Percentiles rank a stretch among this genome's conserved stretches.
Evolutionary conservation across 2,329 filamentous ascomycete species (phyloP).

Genomic region (Lecanicillium sp.): DNA sequence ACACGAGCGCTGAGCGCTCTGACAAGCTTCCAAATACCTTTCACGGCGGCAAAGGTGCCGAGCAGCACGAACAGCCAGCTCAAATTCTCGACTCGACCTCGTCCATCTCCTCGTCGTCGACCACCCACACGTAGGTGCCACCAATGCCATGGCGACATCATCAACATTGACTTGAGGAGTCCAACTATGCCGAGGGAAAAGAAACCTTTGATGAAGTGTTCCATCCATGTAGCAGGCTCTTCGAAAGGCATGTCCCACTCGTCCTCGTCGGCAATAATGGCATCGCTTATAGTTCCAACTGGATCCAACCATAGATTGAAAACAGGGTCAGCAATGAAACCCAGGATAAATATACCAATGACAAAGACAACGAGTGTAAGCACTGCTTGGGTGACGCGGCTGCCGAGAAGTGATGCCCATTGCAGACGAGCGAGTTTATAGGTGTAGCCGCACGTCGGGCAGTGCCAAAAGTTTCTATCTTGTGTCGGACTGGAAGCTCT

Average conservation of each 20-base stretch:
- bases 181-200: conserved; percentile 84
- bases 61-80: conserved; percentile 73
- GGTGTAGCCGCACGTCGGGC: conserved; percentile 77
- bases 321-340: conserved; percentile 88
- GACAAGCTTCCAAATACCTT: conserved; percentile 78
- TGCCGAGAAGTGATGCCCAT: conserved; percentile 64
- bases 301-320: conserved; percentile 84
- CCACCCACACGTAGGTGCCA: conserved; percentile 61
- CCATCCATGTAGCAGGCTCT: conserved; percentile 56
- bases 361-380: conserved; percentile 68
- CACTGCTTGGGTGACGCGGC: conserved; percentile 54
- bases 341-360: conserved; percentile 68
- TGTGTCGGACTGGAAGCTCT: conserved; percentile 59
- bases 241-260: conserved; percentile 31
- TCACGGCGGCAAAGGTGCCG: conserved; percentile 72
- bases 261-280: conserved; percentile 34
- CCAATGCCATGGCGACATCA: conserved; percentile 68
- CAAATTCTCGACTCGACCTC: conserved; percentile 69
- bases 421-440: conserved; percentile 72
- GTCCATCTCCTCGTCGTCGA: conserved; percentile 54
- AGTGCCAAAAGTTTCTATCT: conserved; percentile 72
- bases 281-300: conserved; percentile 48
- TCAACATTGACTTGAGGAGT: conserved; percentile 65
- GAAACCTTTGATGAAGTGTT: conserved; percentile 84
- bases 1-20: conserved; percentile 61